A percentile compares a stretch with the other conserved stretches of the same genome.
phyloP scores from a whole-genome alignment of 75 land plant genomes.

The Pinus taeda region DNA sequence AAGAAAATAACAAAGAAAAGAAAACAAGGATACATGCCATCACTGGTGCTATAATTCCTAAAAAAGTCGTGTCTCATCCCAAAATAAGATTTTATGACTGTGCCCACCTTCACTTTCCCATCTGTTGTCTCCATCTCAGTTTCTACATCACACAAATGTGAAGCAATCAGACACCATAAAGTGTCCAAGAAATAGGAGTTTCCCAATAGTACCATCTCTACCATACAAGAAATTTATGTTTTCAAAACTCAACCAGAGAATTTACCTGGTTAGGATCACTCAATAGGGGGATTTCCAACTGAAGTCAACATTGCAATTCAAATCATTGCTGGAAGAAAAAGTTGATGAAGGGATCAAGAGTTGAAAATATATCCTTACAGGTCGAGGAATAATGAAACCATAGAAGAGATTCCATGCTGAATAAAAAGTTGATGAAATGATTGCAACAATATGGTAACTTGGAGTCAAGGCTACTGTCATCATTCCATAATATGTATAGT shows the following conservation, averaged over 20 bases:
- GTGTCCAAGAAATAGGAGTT: slow-evolving; percentile 32
- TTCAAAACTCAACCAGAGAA: no score
- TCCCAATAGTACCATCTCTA: slow-evolving; percentile 42
- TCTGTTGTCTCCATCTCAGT: slow-evolving; percentile 22
- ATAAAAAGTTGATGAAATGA: slow-evolving; percentile 69
- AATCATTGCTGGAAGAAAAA: no score
- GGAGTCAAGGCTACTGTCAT: slow-evolving; percentile 86
- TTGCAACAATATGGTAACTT: slow-evolving; percentile 68
- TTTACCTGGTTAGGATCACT: no score
- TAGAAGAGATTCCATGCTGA: slow-evolving; percentile 77
- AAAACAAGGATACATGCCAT: slow-evolving; percentile 10
- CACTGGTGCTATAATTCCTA: slow-evolving; percentile 19
- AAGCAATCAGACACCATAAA: slow-evolving; percentile 32
- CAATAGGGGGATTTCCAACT: no score
- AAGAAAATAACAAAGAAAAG: slow-evolving; percentile 19
- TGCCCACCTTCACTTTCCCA: slow-evolving; percentile 9
- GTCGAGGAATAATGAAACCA: slow-evolving; percentile 69
- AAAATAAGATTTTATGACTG: slow-evolving; percentile 20
- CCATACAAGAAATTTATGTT: slow-evolving; percentile 34
- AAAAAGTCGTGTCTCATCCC: slow-evolving; percentile 29
- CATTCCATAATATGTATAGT: slow-evolving; percentile 91
- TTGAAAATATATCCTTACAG: slow-evolving; percentile 25
- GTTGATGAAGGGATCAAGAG: no score
- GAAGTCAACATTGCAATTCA: no score
- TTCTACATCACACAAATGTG: slow-evolving; percentile 33